Percentiles rank a stretch among this genome's conserved stretches.
Conservation (phyloP, 192 early-diverging fungal genomes). For the Coemansia sp. region DNA sequence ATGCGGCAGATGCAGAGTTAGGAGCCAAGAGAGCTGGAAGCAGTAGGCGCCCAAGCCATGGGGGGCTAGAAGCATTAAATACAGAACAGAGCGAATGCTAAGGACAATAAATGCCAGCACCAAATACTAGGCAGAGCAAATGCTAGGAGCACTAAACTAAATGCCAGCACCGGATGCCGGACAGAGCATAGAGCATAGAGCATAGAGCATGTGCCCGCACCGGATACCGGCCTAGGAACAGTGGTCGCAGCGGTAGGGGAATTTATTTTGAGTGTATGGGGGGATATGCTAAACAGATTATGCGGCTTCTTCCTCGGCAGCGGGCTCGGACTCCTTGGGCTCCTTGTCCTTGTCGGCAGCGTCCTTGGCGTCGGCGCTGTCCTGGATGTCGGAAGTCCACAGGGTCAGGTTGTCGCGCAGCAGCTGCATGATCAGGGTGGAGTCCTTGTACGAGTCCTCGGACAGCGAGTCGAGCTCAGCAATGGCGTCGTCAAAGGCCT, state of each 20-base stretch:
- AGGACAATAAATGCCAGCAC: no score
- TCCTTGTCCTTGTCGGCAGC: constrained; percentile 23
- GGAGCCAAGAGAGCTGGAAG: no score
- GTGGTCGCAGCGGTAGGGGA: background rate
- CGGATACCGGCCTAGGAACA: background rate
- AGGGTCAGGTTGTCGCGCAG: constrained; percentile 95
- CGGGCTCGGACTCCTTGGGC: constrained; percentile 23
- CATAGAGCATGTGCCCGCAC: background rate
- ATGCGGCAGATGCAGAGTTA: background rate
- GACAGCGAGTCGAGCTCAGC: constrained; percentile 88
- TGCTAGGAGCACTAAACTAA: no score
- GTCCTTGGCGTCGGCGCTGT: constrained; percentile 33
- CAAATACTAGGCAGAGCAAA: no score
- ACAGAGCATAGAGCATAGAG: no score
- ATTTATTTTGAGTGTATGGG: background rate
- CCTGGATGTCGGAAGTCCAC: constrained; percentile 89
- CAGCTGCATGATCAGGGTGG: constrained; percentile 97
- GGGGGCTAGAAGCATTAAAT: no score
- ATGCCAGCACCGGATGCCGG: no score
- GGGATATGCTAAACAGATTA: constrained; percentile 15
- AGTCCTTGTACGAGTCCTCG: constrained; percentile 97
- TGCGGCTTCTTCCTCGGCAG: constrained; percentile 21
- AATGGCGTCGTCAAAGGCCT: constrained; percentile 95
- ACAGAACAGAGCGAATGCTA: no score
- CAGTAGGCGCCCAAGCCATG: no score